Percentiles rank a stretch among this genome's conserved stretches.
Conservation (phyloP, 345 rosid species). For the Citrus maxima region DNA sequence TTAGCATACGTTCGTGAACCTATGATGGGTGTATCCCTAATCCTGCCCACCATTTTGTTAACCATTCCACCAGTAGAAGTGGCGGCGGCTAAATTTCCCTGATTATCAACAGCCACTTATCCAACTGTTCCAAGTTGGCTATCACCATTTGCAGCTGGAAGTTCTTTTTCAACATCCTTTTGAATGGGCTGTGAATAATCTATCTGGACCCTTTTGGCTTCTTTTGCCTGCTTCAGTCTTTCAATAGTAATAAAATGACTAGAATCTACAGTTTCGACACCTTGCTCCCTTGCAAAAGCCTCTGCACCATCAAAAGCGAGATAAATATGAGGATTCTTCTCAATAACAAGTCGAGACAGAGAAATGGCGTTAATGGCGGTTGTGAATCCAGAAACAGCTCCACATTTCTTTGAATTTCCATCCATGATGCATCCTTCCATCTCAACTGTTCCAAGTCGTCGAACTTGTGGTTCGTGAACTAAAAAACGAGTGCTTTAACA, state of each 20-base stretch:
- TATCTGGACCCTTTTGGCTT: conserved; percentile 73
- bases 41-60: conserved; percentile 95
- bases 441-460: conserved; percentile 63
- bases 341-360: conserved; percentile 88
- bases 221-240: conserved; percentile 79
- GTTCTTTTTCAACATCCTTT: conserved; percentile 21
- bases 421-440: conserved; percentile 99
- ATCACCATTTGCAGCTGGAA: conserved; percentile 31
- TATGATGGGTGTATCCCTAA: conserved; percentile 85
- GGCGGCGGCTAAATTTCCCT: conserved; percentile 84
- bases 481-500: no score
- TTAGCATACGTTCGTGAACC: conserved; percentile 95
- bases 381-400: conserved; percentile 87
- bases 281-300: conserved; percentile 89
- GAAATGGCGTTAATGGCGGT: conserved; percentile 84
- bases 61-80: conserved; percentile 91
- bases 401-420: conserved; percentile 77
- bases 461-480: no score
- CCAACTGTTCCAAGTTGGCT: conserved; percentile 88
- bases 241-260: conserved; percentile 74
- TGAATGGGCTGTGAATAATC: conserved; percentile 63
- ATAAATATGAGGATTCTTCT: conserved; percentile 83
- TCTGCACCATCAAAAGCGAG: conserved; percentile 88
- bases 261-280: conserved; percentile 63
- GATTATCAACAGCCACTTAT: conserved; percentile 81